phyloP scores from a whole-genome alignment of 192 early-diverging fungal genomes.

The Entomortierella lignicola region DNA sequence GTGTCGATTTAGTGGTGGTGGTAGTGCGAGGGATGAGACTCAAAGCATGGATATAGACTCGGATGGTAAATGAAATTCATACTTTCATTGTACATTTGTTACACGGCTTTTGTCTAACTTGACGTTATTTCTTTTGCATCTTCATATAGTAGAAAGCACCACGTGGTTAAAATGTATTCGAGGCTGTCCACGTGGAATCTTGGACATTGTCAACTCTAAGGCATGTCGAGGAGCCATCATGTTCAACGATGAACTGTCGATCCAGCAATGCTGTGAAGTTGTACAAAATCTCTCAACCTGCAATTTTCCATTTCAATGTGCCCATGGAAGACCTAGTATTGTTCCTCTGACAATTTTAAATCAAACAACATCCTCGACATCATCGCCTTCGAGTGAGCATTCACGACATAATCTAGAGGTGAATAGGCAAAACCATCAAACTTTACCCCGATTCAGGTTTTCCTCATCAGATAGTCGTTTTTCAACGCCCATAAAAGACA shows the following conservation, averaged over 20 bases:
- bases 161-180: slow-evolving; percentile 37
- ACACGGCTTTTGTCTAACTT: background rate
- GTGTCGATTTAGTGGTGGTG: background rate
- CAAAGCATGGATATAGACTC: background rate
- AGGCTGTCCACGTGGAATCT: slow-evolving; percentile 69
- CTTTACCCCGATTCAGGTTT: background rate
- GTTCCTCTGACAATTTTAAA: slow-evolving; percentile 20
- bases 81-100: background rate
- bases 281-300: slow-evolving; percentile 64
- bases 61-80: background rate
- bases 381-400: background rate
- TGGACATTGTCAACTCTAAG: slow-evolving; percentile 80
- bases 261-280: slow-evolving; percentile 62
- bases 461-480: no score
- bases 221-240: slow-evolving; percentile 81
- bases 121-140: no score
- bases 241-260: slow-evolving; percentile 74
- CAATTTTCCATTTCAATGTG: slow-evolving; percentile 74
- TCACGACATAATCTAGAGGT: background rate
- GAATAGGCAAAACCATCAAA: background rate
- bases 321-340: slow-evolving; percentile 61
- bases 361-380: background rate
- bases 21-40: background rate
- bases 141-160: background rate
- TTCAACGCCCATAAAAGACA: background rate